Percentiles rank a stretch among this genome's conserved stretches.
These are phyloP conservation scores for Tremellales sp. DNA, from an alignment of 1,284 basidiomycete genomes.

Conservation along the genomic window DNA sequence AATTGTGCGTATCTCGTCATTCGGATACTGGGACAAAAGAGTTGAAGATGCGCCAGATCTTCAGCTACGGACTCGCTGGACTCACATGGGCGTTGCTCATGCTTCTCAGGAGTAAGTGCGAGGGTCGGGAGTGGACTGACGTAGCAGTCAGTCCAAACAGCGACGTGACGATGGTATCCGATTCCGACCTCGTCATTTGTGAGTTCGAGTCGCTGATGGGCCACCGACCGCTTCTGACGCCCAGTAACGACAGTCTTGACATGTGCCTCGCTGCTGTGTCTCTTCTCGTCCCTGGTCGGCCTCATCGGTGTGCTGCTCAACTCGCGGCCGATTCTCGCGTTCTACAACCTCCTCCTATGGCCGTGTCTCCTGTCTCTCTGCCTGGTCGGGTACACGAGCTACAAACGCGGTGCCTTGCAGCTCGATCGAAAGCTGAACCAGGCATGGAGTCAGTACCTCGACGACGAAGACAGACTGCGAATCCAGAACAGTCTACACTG, in stretches of 20 bases:
- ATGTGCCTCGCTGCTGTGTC: constrained; percentile 28
- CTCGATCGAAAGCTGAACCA: constrained; percentile 44
- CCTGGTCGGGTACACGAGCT: constrained; percentile 39
- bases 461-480: constrained; percentile 29
- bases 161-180: constrained; percentile 26
- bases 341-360: constrained; percentile 46
- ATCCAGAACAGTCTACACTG: constrained; percentile 40
- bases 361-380: constrained; percentile 37
- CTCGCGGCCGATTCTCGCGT: constrained; percentile 41
- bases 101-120: constrained; percentile 14
- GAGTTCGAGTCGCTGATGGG: background rate
- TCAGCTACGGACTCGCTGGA: constrained; percentile 22
- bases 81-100: constrained; percentile 22
- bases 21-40: background rate
- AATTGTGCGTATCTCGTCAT: constrained; percentile 10
- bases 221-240: background rate
- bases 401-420: constrained; percentile 37
- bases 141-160: constrained; percentile 13
- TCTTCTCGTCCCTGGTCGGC: constrained; percentile 33
- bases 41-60: constrained; percentile 10
- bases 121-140: background rate
- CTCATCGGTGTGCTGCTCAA: constrained; percentile 38
- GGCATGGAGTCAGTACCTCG: constrained; percentile 40
- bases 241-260: constrained; percentile 25
- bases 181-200: constrained; percentile 30